These are phyloP conservation scores for Xerocomus amazonicus DNA, from an alignment of 1,284 basidiomycete species.

Conservation along the genomic window DNA sequence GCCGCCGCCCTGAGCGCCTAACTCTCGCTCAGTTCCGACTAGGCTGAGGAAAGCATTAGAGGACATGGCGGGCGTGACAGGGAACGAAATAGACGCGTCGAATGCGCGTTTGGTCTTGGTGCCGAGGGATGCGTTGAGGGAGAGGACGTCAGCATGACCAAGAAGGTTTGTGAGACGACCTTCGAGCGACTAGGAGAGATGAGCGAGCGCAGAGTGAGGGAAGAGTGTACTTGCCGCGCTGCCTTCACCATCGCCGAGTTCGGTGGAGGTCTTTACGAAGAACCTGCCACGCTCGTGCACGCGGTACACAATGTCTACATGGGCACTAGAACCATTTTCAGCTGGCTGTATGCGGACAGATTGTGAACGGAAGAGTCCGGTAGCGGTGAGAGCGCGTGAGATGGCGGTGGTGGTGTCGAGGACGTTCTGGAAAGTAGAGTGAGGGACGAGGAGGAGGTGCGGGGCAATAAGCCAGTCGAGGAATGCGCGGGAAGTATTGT, in stretches of 20 bases:
- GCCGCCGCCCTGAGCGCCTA: slow-evolving; percentile 22
- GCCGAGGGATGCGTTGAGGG: slow-evolving; percentile 81
- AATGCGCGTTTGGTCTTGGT: slow-evolving; percentile 88
- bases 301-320: slow-evolving; percentile 84
- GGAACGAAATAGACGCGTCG: slow-evolving; percentile 56
- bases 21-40: slow-evolving; percentile 30
- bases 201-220: slow-evolving; percentile 2
- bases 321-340: slow-evolving; percentile 42
- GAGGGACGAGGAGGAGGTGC: slow-evolving; percentile 17
- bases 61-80: slow-evolving; percentile 55
- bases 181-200: slow-evolving; percentile 59
- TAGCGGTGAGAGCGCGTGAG: slow-evolving; percentile 58
- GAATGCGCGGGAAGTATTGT: slow-evolving; percentile 74
- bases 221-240: slow-evolving; percentile 65
- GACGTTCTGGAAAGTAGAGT: slow-evolving; percentile 56
- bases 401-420: slow-evolving; percentile 67
- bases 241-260: slow-evolving; percentile 93
- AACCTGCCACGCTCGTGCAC: slow-evolving; percentile 77
- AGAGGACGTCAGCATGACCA: slow-evolving; percentile 88
- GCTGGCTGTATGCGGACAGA: slow-evolving; percentile 72
- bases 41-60: slow-evolving; percentile 37
- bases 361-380: slow-evolving; percentile 75
- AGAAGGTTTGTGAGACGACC: slow-evolving; percentile 84
- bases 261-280: slow-evolving; percentile 85
- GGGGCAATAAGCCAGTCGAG: slow-evolving; percentile 77